Evolutionary conservation across 371 early-diverging fungal genomes (phyloP).

Genomic region (Syncephalastrum contaminatum): DNA sequence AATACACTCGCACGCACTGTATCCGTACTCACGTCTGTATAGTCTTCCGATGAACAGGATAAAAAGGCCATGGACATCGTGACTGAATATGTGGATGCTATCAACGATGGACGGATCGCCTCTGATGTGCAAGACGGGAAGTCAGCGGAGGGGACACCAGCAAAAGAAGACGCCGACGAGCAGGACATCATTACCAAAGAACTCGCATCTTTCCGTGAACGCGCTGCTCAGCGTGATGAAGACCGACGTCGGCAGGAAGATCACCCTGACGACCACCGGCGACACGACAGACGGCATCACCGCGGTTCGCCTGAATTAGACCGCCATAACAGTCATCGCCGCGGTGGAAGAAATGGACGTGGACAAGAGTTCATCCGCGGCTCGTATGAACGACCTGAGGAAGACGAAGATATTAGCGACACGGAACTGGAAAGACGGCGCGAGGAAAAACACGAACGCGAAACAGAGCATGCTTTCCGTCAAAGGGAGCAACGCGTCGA

Average conservation of each 20-base stretch:
- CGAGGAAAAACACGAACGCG: conserved; percentile 64
- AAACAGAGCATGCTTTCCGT: conserved; percentile 62
- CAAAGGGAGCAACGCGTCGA: conserved; percentile 74
- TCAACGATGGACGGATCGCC: conserved; percentile 39
- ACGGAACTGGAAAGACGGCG: conserved; percentile 70
- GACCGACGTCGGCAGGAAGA: conserved; percentile 46
- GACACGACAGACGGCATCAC: conserved; percentile 16
- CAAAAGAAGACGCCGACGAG: conserved; percentile 16
- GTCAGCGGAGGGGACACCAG: conserved; percentile 1
- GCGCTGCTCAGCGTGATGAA: conserved; percentile 59
- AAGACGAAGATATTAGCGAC: conserved; percentile 48
- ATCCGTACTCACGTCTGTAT: background rate
- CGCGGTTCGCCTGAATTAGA: conserved; percentile 19
- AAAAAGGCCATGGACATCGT: conserved; percentile 29
- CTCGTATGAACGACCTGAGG: conserved; percentile 16
- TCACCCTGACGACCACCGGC: conserved; percentile 15
- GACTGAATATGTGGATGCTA: conserved; percentile 38
- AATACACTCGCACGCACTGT: no score
- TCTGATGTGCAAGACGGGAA: conserved; percentile 8
- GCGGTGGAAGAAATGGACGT: conserved; percentile 16
- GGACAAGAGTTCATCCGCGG: conserved; percentile 34
- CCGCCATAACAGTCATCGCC: conserved; percentile 21
- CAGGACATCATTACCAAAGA: conserved; percentile 61
- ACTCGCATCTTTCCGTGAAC: conserved; percentile 64
- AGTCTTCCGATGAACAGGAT: conserved; percentile 13